A percentile compares a stretch with the other conserved stretches of the same genome.
Conservation (phyloP, 257 asterid genomes). For the Pogostemon cablin region DNA sequence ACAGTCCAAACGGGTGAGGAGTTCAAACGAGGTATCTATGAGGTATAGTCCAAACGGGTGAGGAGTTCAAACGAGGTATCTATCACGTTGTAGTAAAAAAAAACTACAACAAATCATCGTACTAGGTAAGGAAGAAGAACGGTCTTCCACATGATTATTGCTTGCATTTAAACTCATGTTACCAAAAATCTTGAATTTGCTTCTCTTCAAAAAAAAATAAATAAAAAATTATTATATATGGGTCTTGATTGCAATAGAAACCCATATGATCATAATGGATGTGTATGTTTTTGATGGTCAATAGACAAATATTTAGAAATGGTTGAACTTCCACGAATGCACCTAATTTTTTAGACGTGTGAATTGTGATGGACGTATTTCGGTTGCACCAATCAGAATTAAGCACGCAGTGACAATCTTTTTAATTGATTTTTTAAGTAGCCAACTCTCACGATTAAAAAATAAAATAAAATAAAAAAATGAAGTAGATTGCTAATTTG, state of each 20-base stretch:
- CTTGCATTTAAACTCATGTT: neutral
- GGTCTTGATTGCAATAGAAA: conserved; percentile 23
- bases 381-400: conserved; percentile 12
- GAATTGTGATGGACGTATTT: conserved; percentile 5
- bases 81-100: too few species aligned
- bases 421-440: neutral
- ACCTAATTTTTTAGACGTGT: too few species aligned
- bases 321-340: neutral
- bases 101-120: too few species aligned
- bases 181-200: neutral
- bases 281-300: neutral
- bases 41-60: too few species aligned
- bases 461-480: neutral
- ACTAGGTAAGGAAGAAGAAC: too few species aligned
- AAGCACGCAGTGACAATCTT: neutral
- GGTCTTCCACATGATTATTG: neutral
- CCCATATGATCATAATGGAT: neutral
- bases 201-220: too few species aligned
- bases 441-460: neutral
- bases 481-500: too few species aligned
- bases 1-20: too few species aligned
- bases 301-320: neutral
- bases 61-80: too few species aligned
- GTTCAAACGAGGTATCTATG: too few species aligned
- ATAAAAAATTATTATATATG: neutral